Evolutionary conservation across 345 rosid genomes (phyloP).

Genomic region (Chamaenerion angustifolium): DNA sequence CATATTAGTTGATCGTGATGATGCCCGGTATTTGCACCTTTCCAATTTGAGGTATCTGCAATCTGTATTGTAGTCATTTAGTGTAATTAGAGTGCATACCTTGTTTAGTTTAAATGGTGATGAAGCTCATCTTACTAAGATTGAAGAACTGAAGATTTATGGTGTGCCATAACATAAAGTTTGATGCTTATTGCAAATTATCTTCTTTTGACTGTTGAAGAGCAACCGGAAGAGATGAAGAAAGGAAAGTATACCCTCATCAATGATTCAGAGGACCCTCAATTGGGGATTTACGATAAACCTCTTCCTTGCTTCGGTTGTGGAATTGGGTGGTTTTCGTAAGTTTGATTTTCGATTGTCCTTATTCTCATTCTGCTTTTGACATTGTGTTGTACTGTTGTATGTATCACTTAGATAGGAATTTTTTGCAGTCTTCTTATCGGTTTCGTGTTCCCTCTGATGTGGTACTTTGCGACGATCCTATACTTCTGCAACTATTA

Average conservation of each 20-base stretch:
- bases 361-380: not conserved
- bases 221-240: slow-evolving; percentile 27
- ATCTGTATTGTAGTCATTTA: no score
- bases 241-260: slow-evolving; percentile 57
- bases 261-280: slow-evolving; percentile 51
- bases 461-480: slow-evolving; percentile 86
- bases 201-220: not conserved
- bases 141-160: no score
- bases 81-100: no score
- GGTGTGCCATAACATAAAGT: no score
- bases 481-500: slow-evolving; percentile 77
- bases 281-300: slow-evolving; percentile 61
- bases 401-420: slow-evolving; percentile 9
- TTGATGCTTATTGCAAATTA: no score
- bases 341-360: slow-evolving; percentile 14
- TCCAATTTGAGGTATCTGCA: no score
- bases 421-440: slow-evolving; percentile 52
- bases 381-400: not conserved
- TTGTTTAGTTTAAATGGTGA: no score
- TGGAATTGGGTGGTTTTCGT: slow-evolving; percentile 97
- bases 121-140: no score
- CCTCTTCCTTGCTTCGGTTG: slow-evolving; percentile 97
- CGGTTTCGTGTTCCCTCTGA: slow-evolving; percentile 61
- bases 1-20: no score
- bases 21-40: no score